A percentile compares a stretch with the other conserved stretches of the same genome.
Evolutionary conservation across 495 filamentous ascomycete species (phyloP).

Genomic region (Trichoderma asperelloides): DNA sequence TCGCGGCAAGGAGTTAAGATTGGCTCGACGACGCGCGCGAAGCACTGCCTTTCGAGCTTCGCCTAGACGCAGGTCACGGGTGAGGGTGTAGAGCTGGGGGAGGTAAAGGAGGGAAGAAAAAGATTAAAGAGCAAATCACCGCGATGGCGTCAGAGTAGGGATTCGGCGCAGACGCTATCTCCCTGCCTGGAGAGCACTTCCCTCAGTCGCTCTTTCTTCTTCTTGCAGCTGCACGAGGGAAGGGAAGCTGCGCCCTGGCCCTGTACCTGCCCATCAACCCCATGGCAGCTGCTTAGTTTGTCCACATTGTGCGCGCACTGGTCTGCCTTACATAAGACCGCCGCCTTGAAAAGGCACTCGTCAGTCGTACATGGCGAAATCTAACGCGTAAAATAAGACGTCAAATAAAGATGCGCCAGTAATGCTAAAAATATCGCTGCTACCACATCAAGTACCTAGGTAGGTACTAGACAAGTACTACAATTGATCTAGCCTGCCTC

Average conservation of each 20-base stretch:
- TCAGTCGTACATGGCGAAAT: background rate
- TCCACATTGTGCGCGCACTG: background rate
- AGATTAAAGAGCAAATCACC: background rate
- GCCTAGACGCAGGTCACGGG: background rate
- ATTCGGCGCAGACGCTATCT: too few relatives aligned
- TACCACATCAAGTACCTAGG: background rate
- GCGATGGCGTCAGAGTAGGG: background rate
- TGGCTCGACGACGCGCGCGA: background rate
- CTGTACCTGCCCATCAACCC: background rate
- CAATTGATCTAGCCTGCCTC: background rate
- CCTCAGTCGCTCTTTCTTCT: too few relatives aligned
- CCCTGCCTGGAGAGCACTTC: too few relatives aligned
- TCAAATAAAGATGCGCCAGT: background rate
- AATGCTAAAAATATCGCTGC: background rate
- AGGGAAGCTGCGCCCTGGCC: background rate
- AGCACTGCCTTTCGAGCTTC: background rate
- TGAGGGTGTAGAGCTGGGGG: background rate
- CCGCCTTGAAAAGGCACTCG: background rate
- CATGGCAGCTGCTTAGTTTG: background rate
- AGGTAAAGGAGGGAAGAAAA: background rate
- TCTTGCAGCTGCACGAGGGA: too few relatives aligned
- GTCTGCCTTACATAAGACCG: too few relatives aligned
- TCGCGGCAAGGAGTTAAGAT: background rate
- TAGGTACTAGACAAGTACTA: background rate
- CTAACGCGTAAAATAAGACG: background rate